Evolutionary conservation across 2,329 filamentous ascomycete genomes (phyloP).

Genomic region (Phoma herbarum): DNA sequence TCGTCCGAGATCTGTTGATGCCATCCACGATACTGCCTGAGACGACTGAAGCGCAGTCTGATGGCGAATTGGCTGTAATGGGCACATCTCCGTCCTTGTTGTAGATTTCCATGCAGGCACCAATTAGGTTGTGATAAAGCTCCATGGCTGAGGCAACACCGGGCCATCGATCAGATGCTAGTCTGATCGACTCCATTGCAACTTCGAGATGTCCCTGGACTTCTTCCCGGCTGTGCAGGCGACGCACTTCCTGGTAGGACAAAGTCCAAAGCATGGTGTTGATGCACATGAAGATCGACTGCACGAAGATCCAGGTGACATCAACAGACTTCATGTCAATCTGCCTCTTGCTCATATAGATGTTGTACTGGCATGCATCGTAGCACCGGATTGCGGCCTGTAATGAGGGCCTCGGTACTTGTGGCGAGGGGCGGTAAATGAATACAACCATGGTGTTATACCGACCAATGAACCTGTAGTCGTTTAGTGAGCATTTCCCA

Average conservation of each 20-base stretch:
- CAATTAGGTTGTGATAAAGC: constrained; percentile 85
- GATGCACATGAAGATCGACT: constrained; percentile 88
- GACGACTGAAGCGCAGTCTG: constrained; percentile 55
- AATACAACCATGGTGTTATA: constrained; percentile 91
- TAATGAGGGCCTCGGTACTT: constrained; percentile 84
- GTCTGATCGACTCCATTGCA: constrained; percentile 79
- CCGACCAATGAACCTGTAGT: constrained; percentile 67
- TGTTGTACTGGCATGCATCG: constrained; percentile 81
- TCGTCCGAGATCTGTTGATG: constrained; percentile 56
- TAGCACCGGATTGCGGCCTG: constrained; percentile 84
- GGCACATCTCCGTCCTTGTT: constrained; percentile 66
- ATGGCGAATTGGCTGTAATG: constrained; percentile 58
- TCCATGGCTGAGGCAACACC: constrained; percentile 85
- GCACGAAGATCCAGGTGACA: constrained; percentile 91
- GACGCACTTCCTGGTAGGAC: constrained; percentile 84
- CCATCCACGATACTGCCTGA: constrained; percentile 53
- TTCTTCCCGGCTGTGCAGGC: constrained; percentile 74
- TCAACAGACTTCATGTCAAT: constrained; percentile 79
- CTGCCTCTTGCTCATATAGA: constrained; percentile 81
- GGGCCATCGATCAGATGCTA: constrained; percentile 89
- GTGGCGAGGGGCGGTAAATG: constrained; percentile 88
- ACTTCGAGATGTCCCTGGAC: constrained; percentile 78
- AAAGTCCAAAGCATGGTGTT: constrained; percentile 93
- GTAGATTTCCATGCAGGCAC: constrained; percentile 88
- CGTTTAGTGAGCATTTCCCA: constrained; percentile 4